Conservation (phyloP, 257 asterid genomes). For the Ocimum tenuiflorum region DNA sequence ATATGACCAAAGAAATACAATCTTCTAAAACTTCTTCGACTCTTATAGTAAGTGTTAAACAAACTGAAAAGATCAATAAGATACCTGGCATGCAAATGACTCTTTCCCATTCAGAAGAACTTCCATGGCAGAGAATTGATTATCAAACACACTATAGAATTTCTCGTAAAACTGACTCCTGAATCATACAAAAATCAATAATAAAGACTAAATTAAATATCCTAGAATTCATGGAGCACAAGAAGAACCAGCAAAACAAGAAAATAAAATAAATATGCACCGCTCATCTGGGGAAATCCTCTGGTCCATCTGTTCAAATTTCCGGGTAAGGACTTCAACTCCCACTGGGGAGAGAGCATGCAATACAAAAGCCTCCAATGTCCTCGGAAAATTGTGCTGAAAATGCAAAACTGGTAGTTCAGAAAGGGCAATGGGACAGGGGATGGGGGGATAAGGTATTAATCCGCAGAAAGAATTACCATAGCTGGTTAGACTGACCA, state of each 20-base stretch:
- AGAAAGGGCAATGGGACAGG: background rate
- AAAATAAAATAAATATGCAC: constrained; percentile 21
- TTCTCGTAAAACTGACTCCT: constrained; percentile 68
- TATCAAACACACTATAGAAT: constrained; percentile 63
- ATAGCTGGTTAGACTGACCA: constrained; percentile 8
- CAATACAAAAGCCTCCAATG: constrained; percentile 77
- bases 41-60: too few relatives aligned
- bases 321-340: constrained; percentile 75
- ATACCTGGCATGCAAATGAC: constrained; percentile 80
- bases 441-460: constrained; percentile 14
- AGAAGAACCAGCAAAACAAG: constrained; percentile 20
- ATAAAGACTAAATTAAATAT: constrained; percentile 9
- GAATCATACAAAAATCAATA: constrained; percentile 13
- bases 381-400: constrained; percentile 87
- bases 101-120: constrained; percentile 77
- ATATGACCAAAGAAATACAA: too few relatives aligned
- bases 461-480: constrained; percentile 9
- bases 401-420: constrained; percentile 25
- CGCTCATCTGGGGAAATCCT: constrained; percentile 45
- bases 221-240: constrained; percentile 13
- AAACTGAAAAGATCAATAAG: constrained; percentile 7
- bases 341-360: constrained; percentile 88
- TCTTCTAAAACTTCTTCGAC: too few relatives aligned
- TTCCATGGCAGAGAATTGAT: constrained; percentile 62
- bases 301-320: constrained; percentile 85